Base-by-base conservation (phyloP, 2,329 filamentous ascomycete genomes). In the Celoporthe dispersa region DNA sequence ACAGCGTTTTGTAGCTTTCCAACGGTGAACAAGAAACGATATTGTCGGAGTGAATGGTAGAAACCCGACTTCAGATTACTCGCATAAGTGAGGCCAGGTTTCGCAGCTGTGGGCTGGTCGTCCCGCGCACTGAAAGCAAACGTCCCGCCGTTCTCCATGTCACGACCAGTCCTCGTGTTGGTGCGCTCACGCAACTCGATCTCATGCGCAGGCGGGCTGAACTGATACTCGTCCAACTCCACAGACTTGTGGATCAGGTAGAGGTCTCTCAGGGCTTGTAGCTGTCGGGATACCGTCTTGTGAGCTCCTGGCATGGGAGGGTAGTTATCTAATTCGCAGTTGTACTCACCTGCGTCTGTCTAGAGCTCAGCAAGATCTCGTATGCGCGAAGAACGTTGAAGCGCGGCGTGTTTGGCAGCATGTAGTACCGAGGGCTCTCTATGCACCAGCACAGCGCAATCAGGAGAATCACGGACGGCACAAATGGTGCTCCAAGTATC, bases 221-320 rank as follows among this genome's bases (percentile, higher is more conserved):
- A 7, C 5, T 63, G 69, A 31, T 77, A 75, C 35, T 75, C 71
- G 19, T 76, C 71, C 35, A 77, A 69, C 60, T 71, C 70, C 28
- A 70, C 64, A 4, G 77, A 76, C 64, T 77, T 80, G 65, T 82
- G 77, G 39, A 83, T 77, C 11, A 82, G 73, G 67, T 83, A 83
- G 11, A 83, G 74, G 61, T 83, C 82, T 12, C 81, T 75, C 3
- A 83, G 73, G 0, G 81, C 81, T 77, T 82, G 80, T 8, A 84
- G 75, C 78, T 82, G 55, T 2, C 22, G 3, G 3, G 7, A 2
- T 0, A 35, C 12, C 71, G 19, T 25, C 4, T 57, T 31, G 25
- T 57, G 14, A 57, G 53, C 12, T 28, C 19, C 14, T 31, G 28
- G 48, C 28, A 48, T 33, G 28, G 2, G 1, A 41, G 35, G 2